Evolutionary conservation across 768 basidiomycete species (phyloP).

Genomic region (Amanita rubescens): DNA sequence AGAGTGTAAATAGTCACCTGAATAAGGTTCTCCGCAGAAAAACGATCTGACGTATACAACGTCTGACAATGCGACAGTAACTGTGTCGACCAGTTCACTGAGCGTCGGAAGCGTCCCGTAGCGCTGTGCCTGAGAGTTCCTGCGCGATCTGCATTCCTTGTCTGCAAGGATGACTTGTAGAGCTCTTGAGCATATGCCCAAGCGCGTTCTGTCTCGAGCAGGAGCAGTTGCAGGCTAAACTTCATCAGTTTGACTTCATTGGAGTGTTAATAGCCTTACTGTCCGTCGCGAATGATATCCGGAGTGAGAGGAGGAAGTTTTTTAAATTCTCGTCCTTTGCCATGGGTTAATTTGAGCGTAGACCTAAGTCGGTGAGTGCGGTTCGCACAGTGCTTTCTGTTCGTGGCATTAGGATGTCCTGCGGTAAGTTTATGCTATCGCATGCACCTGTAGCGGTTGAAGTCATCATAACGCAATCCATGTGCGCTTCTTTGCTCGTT

Average conservation of each 20-base stretch:
- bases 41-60: conserved; percentile 43
- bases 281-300: conserved; percentile 74
- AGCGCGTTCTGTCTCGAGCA: conserved; percentile 89
- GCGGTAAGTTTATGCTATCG: background rate
- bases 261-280: conserved; percentile 45
- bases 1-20: conserved; percentile 76
- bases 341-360: conserved; percentile 77
- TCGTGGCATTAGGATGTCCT: too few species aligned
- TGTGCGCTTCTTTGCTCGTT: conserved; percentile 89
- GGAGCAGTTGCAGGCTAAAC: conserved; percentile 67
- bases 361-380: conserved; percentile 85
- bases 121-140: conserved; percentile 62
- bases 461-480: conserved; percentile 88
- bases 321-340: conserved; percentile 88
- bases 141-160: conserved; percentile 43
- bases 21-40: conserved; percentile 51
- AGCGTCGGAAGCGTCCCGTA: conserved; percentile 74
- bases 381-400: conserved; percentile 89
- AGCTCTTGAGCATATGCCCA: conserved; percentile 89
- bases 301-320: conserved; percentile 59
- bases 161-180: conserved; percentile 39
- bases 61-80: conserved; percentile 67
- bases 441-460: conserved; percentile 70
- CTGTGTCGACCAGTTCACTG: conserved; percentile 72
- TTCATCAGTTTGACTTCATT: conserved; percentile 4